Base-by-base conservation (phyloP, 2,329 filamentous ascomycete species). In the Knoxdaviesia capensis region DNA sequence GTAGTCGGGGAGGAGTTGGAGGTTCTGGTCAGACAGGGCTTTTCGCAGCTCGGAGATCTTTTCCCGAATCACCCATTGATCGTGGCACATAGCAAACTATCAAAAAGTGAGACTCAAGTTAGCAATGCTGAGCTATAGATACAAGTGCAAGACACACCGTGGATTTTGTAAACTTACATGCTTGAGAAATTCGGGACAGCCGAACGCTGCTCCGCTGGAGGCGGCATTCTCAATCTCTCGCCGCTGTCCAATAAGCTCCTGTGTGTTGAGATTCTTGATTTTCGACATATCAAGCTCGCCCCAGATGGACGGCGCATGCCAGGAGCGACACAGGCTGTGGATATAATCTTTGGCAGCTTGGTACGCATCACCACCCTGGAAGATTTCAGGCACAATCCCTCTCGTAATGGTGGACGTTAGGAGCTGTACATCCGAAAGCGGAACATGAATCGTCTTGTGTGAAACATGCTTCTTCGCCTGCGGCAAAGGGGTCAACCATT, bases 41-140 rank as follows among this genome's bases (percentile, higher is more conserved):
- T 85, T 80, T 46, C 87, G 84, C 45, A 98, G 68, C 46, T 87
- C 77, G 9, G 77, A 74, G 51, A 98, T 94, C 51, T 92, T 87
- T 56, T 94, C 86, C 56, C 90, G 84, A 57, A 98, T 85, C 39
- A 93, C 70, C 86, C 88, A 96, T 59, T 94, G 83, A 54, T 94
- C 85, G 54, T 98, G 86, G 53, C 87, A 83, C 82, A 94, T 92
- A 47, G 86, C 81, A 55, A 90, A 94, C 80, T 88, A 42, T 5
- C 36, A 37, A 32, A 45, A 6, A 29, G 20, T 2, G 20, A 20
- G 20, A 20, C 20, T 20, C 20, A 28, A n/a, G 34, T 38, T 34
- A 35, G 43, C 38, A 41, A 37, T 20, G 20, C 20, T 20, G 20
- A 47, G 86, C 81, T 55, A 90, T 94, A 80, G 88, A 42, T 5